phyloP scores from a whole-genome alignment of 805 yeast genomes.

The Candida montana region DNA sequence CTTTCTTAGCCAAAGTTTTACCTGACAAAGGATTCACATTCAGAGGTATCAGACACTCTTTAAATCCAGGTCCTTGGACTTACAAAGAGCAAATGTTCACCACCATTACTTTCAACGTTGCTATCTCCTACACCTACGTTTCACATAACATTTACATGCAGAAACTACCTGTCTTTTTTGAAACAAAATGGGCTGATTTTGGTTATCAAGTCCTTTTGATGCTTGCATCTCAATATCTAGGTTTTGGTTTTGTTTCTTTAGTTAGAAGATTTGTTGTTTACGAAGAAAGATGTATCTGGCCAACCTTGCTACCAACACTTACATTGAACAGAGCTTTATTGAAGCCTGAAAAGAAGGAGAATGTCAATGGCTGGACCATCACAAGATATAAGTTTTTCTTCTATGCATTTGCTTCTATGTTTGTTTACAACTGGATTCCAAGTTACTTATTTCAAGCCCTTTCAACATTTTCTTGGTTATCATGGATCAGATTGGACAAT shows the following conservation, averaged over 20 bases:
- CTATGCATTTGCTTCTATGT: slow-evolving; percentile 29
- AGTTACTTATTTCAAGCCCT: slow-evolving; percentile 37
- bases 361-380: slow-evolving; percentile 30
- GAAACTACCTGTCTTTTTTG: slow-evolving; percentile 25
- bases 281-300: slow-evolving; percentile 51
- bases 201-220: slow-evolving; percentile 50
- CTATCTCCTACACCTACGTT: slow-evolving; percentile 30
- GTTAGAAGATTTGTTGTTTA: slow-evolving; percentile 53
- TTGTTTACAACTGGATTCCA: slow-evolving; percentile 42
- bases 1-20: slow-evolving; percentile 32
- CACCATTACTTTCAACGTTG: slow-evolving; percentile 38
- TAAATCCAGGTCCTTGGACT: slow-evolving; percentile 64
- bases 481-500: slow-evolving; percentile 52
- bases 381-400: slow-evolving; percentile 32
- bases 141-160: slow-evolving; percentile 33
- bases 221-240: slow-evolving; percentile 55
- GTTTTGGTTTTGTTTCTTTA: slow-evolving; percentile 63
- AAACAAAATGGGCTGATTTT: slow-evolving; percentile 28
- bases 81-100: slow-evolving; percentile 63
- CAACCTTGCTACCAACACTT: slow-evolving; percentile 41
- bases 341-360: slow-evolving; percentile 30
- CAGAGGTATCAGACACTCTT: slow-evolving; percentile 30
- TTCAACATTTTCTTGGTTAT: slow-evolving; percentile 47
- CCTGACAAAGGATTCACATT: slow-evolving; percentile 42
- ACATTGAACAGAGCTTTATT: slow-evolving; percentile 45